phyloP scores from a whole-genome alignment of 176 grass and related monocot species.

The Tillandsia fasciculata region DNA sequence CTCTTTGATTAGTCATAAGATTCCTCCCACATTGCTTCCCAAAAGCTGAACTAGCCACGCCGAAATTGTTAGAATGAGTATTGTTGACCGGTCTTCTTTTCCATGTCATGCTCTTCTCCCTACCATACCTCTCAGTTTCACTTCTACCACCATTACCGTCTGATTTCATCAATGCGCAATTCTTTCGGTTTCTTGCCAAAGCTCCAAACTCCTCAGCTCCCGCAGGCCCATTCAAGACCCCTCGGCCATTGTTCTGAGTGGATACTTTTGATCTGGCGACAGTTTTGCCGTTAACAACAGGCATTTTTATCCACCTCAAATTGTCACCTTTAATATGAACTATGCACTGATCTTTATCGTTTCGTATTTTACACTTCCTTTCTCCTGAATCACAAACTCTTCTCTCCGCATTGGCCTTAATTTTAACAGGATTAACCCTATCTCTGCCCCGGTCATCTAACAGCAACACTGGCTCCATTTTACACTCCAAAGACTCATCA shows the following conservation, averaged over 20 bases:
- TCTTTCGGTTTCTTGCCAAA: conserved; percentile 6
- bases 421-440: neutral
- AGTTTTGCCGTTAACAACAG: neutral
- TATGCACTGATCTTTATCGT: neutral
- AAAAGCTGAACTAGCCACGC: neutral
- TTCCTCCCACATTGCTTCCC: conserved; percentile 8
- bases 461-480: conserved; percentile 2
- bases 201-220: conserved; percentile 1
- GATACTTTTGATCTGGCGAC: conserved; percentile 18
- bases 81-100: conserved; percentile 25
- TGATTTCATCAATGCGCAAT: conserved; percentile 14
- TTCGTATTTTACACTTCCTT: neutral
- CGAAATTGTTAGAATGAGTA: neutral
- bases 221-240: conserved; percentile 3
- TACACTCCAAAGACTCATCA: conserved; percentile 9
- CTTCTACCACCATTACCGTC: conserved; percentile 6
- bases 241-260: conserved; percentile 12
- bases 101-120: conserved; percentile 17
- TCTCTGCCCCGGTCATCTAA: neutral
- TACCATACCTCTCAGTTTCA: conserved; percentile 21
- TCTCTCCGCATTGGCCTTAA: neutral
- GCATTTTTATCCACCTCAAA: neutral
- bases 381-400: neutral
- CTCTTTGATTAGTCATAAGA: conserved; percentile 22
- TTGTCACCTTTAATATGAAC: conserved; percentile 1